Evolutionary conservation across 768 basidiomycete species (phyloP).

Genomic region (Amanita pseudoporphyria): DNA sequence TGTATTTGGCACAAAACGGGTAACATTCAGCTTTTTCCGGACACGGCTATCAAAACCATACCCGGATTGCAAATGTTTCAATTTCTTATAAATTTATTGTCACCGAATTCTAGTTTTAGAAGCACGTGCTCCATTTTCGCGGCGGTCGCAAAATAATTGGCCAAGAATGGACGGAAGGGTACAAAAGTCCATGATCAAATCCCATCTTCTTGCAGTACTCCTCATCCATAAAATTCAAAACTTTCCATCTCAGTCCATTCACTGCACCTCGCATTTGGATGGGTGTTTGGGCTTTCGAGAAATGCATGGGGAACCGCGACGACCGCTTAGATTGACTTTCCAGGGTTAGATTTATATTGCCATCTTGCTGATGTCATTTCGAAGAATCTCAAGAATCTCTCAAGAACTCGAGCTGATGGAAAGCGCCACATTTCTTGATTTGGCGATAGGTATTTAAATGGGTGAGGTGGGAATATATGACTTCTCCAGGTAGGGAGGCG

Average conservation of each 20-base stretch:
- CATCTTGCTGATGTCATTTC: too few species aligned
- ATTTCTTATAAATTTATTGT: not conserved
- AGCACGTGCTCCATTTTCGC: not conserved
- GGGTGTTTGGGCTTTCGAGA: constrained; percentile 77
- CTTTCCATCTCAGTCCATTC: constrained; percentile 50
- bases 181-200: not conserved
- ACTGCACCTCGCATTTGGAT: too few species aligned
- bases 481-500: too few species aligned
- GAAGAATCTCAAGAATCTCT: too few species aligned
- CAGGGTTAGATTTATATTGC: too few species aligned
- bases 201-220: not conserved
- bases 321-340: too few species aligned
- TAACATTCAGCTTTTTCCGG: too few species aligned
- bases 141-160: not conserved
- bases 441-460: too few species aligned
- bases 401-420: too few species aligned
- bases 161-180: not conserved
- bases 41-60: not conserved
- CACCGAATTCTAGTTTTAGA: not conserved
- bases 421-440: too few species aligned
- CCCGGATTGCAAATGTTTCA: not conserved
- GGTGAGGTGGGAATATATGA: too few species aligned
- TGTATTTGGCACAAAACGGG: too few species aligned
- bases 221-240: constrained; percentile 22
- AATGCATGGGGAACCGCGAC: constrained; percentile 80